Percentiles rank a stretch among this genome's conserved stretches.
Evolutionary conservation across 1,139 yeast genomes (phyloP).

Genomic region (Saccharomyces hybrid): DNA sequence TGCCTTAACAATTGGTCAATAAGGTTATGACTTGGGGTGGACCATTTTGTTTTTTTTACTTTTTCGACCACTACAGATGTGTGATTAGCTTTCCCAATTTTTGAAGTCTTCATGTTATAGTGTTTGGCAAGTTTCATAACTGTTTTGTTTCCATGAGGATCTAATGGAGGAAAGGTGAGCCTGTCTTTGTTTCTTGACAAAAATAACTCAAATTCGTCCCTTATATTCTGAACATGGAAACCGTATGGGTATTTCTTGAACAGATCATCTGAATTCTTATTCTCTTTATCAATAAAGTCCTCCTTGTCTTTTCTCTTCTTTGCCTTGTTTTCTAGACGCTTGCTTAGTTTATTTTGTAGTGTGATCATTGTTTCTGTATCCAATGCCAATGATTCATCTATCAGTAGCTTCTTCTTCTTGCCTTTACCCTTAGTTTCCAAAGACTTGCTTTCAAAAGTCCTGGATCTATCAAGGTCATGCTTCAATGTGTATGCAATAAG

Average conservation of each 20-base stretch:
- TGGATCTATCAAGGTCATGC: slow-evolving; percentile 30
- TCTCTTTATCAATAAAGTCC: slow-evolving; percentile 31
- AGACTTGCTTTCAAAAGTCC: slow-evolving; percentile 37
- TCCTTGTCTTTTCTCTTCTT: slow-evolving; percentile 37
- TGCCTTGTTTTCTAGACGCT: slow-evolving; percentile 41
- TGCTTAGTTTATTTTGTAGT: slow-evolving; percentile 39
- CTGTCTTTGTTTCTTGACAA: slow-evolving; percentile 46
- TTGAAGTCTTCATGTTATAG: slow-evolving; percentile 49
- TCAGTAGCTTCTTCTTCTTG: slow-evolving; percentile 47
- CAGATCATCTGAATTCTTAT: slow-evolving; percentile 41
- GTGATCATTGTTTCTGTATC: slow-evolving; percentile 31
- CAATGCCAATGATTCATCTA: slow-evolving; percentile 46
- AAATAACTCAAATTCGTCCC: slow-evolving; percentile 57
- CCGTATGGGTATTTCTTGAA: slow-evolving; percentile 57
- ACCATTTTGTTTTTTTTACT: slow-evolving; percentile 45
- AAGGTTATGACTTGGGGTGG: slow-evolving; percentile 47
- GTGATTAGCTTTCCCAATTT: slow-evolving; percentile 48
- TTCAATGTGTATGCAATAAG: slow-evolving; percentile 43
- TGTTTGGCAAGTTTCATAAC: slow-evolving; percentile 52
- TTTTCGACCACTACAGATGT: slow-evolving; percentile 51
- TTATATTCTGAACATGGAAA: slow-evolving; percentile 60
- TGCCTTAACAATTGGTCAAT: slow-evolving; percentile 46
- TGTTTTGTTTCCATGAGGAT: slow-evolving; percentile 67
- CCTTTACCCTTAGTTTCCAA: slow-evolving; percentile 51
- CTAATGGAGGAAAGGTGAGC: slow-evolving; percentile 79